phyloP scores from a whole-genome alignment of 495 filamentous ascomycete genomes.

The Hypoxylon fragiforme region DNA sequence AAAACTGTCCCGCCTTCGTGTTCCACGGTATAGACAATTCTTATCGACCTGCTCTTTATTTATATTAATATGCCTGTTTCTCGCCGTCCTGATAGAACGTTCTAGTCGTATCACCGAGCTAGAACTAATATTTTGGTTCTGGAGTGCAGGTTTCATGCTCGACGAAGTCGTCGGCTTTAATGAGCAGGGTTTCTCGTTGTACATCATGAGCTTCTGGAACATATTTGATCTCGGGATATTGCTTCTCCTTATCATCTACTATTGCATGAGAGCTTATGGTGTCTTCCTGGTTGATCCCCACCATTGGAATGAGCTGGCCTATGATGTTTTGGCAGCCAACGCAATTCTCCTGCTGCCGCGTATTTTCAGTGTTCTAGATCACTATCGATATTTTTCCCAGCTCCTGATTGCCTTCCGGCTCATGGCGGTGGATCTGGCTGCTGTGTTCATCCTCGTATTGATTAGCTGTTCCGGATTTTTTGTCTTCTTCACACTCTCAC shows the following conservation, averaged over 20 bases:
- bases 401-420: constrained; percentile 89
- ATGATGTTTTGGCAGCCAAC: constrained; percentile 86
- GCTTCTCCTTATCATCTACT: constrained; percentile 83
- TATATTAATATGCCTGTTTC: constrained; percentile 77
- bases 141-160: constrained; percentile 97
- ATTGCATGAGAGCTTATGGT: constrained; percentile 83
- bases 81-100: constrained; percentile 71
- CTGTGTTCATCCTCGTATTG: constrained; percentile 78
- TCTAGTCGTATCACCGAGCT: constrained; percentile 76
- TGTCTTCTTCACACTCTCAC: constrained; percentile 84
- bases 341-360: constrained; percentile 87
- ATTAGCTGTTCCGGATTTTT: constrained; percentile 92
- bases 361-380: constrained; percentile 87
- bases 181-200: constrained; percentile 90
- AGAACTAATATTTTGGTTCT: constrained; percentile 92
- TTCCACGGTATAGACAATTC: constrained; percentile 87
- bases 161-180: constrained; percentile 91
- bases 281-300: constrained; percentile 73
- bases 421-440: constrained; percentile 86
- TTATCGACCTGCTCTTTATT: constrained; percentile 83
- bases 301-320: constrained; percentile 74
- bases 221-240: constrained; percentile 88
- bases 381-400: constrained; percentile 93
- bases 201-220: constrained; percentile 97
- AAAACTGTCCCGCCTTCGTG: constrained; percentile 85